These are phyloP conservation scores for Juglanconis sp. DNA, from an alignment of 2,329 filamentous ascomycete species.

Conservation along the genomic window DNA sequence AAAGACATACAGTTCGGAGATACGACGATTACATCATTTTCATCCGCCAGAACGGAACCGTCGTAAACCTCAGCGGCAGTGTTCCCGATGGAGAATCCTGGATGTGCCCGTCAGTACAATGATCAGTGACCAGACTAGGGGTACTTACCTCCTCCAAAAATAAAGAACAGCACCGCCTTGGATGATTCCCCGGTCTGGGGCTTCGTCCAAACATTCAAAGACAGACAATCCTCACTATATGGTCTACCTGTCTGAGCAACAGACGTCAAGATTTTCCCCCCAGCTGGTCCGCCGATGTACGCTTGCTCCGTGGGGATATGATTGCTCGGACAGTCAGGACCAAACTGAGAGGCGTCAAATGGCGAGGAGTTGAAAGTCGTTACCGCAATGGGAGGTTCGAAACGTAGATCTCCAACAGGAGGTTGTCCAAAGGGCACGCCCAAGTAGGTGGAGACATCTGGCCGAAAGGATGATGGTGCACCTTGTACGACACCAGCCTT, in stretches of 20 bases:
- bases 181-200: constrained; percentile 28
- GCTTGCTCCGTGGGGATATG: background rate
- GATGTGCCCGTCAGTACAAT: too few relatives aligned
- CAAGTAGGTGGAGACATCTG: background rate
- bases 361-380: too few relatives aligned
- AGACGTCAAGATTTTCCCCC: too few relatives aligned
- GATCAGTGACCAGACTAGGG: too few relatives aligned
- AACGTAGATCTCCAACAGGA: background rate
- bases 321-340: background rate
- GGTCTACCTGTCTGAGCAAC: background rate
- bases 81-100: too few relatives aligned
- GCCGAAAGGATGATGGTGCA: too few relatives aligned
- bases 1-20: too few relatives aligned
- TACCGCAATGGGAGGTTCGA: background rate
- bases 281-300: background rate
- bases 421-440: background rate
- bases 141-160: constrained; percentile 34
- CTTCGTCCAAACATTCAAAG: constrained; percentile 37
- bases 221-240: constrained; percentile 33
- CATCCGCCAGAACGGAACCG: too few relatives aligned
- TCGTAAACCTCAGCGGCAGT: too few relatives aligned
- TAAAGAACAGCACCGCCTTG: constrained; percentile 43
- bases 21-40: too few relatives aligned
- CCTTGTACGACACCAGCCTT: too few relatives aligned
- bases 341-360: background rate